Conservation (phyloP, 2,329 filamentous ascomycete species). For the Aspergillus cejpii region DNA sequence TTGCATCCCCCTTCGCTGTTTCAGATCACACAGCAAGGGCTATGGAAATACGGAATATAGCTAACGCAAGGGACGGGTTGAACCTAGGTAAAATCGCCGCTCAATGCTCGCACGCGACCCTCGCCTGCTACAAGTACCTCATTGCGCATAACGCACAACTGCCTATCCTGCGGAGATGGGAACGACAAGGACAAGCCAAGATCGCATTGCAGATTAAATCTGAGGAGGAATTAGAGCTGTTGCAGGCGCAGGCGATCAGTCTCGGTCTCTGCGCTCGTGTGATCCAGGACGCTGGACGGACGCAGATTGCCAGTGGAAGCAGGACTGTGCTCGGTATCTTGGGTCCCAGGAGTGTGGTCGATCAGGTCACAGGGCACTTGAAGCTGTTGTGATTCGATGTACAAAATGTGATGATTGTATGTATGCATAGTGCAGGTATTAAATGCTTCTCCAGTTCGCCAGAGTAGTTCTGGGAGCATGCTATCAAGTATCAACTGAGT, state of each 20-base stretch:
- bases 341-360: slow-evolving; percentile 78
- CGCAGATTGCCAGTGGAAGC: slow-evolving; percentile 90
- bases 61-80: neutral
- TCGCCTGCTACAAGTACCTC: slow-evolving; percentile 91
- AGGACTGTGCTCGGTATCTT: slow-evolving; percentile 81
- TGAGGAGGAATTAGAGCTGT: slow-evolving; percentile 68
- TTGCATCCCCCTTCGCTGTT: slow-evolving; percentile 1
- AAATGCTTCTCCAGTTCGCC: neutral
- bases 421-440: slow-evolving; percentile 12
- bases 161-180: slow-evolving; percentile 73
- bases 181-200: slow-evolving; percentile 80
- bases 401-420: neutral
- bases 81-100: slow-evolving; percentile 91
- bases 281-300: slow-evolving; percentile 91
- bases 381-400: slow-evolving; percentile 61
- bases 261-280: slow-evolving; percentile 82
- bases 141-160: slow-evolving; percentile 48
- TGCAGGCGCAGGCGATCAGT: slow-evolving; percentile 73
- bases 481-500: no score
- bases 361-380: slow-evolving; percentile 75
- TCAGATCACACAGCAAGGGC: neutral
- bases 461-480: no score
- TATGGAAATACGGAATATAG: neutral
- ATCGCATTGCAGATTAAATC: slow-evolving; percentile 84
- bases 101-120: slow-evolving; percentile 90